phyloP scores from a whole-genome alignment of 1,139 yeast species.

The Yamadazyma dushanensis region DNA sequence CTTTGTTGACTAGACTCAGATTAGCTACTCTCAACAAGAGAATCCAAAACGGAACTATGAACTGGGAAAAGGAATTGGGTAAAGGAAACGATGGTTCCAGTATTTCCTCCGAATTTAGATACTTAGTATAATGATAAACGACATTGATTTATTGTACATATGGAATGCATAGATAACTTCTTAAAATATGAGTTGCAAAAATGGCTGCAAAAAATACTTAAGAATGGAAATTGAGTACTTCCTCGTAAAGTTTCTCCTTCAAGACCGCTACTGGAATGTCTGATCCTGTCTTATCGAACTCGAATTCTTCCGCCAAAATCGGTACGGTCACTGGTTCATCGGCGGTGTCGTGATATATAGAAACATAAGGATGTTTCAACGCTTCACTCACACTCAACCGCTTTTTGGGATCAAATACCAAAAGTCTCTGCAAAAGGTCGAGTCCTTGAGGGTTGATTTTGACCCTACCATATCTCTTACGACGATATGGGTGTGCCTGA shows the following conservation, averaged over 20 bases:
- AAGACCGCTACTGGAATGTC: constrained; percentile 68
- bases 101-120: constrained; percentile 46
- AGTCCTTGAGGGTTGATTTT: constrained; percentile 64
- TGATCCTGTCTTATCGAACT: constrained; percentile 68
- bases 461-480: constrained; percentile 17
- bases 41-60: constrained; percentile 47
- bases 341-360: constrained; percentile 73
- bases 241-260: constrained; percentile 58
- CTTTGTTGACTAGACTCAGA: constrained; percentile 40
- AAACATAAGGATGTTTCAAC: constrained; percentile 76
- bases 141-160: too few species aligned
- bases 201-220: too few species aligned
- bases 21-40: constrained; percentile 40
- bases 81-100: constrained; percentile 46
- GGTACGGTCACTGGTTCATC: constrained; percentile 82
- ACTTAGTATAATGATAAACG: constrained; percentile 22
- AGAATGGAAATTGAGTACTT: constrained; percentile 45
- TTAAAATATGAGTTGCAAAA: too few species aligned
- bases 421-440: constrained; percentile 71
- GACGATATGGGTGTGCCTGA: constrained; percentile 21
- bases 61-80: constrained; percentile 54
- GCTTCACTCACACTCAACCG: constrained; percentile 83
- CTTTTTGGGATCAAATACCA: constrained; percentile 77
- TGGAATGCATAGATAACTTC: constrained; percentile 1
- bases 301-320: constrained; percentile 76